phyloP scores from a whole-genome alignment of 1,284 basidiomycete genomes.

The Pterulicium gracile region DNA sequence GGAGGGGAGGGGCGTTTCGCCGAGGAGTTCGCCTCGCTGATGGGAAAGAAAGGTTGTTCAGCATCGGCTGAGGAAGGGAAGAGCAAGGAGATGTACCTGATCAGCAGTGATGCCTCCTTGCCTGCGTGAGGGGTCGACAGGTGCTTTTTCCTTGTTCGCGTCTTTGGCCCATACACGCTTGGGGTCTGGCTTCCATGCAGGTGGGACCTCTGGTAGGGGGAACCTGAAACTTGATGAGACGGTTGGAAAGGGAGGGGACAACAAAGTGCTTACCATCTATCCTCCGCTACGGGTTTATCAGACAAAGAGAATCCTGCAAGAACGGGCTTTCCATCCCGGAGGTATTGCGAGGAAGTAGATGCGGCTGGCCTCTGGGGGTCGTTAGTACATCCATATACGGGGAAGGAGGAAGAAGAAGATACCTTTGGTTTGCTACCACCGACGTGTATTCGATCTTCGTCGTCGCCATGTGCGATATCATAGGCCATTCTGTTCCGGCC shows the following conservation, averaged over 20 bases:
- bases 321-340: slow-evolving; percentile 68
- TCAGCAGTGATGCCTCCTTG: slow-evolving; percentile 53
- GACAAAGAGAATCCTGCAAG: slow-evolving; percentile 70
- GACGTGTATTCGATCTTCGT: slow-evolving; percentile 43
- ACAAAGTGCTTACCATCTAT: slow-evolving; percentile 51
- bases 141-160: slow-evolving; percentile 38
- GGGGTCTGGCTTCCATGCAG: slow-evolving; percentile 82
- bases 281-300: slow-evolving; percentile 56
- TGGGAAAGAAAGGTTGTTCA: slow-evolving; percentile 7
- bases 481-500: slow-evolving; percentile 56
- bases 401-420: neutral
- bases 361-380: slow-evolving; percentile 24
- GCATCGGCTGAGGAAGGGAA: too few relatives aligned
- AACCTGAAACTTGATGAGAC: slow-evolving; percentile 41
- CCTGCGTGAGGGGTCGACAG: slow-evolving; percentile 31
- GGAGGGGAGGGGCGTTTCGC: slow-evolving; percentile 65
- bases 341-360: slow-evolving; percentile 23
- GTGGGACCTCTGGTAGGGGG: slow-evolving; percentile 67
- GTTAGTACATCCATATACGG: slow-evolving; percentile 16
- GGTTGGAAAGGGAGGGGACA: slow-evolving; percentile 3
- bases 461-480: slow-evolving; percentile 50
- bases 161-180: slow-evolving; percentile 60
- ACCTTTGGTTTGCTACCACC: slow-evolving; percentile 14
- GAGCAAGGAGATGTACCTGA: slow-evolving; percentile 35
- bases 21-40: slow-evolving; percentile 77